These are phyloP conservation scores for Tothia fuscella DNA, from an alignment of 2,329 filamentous ascomycete species.

Conservation along the genomic window DNA sequence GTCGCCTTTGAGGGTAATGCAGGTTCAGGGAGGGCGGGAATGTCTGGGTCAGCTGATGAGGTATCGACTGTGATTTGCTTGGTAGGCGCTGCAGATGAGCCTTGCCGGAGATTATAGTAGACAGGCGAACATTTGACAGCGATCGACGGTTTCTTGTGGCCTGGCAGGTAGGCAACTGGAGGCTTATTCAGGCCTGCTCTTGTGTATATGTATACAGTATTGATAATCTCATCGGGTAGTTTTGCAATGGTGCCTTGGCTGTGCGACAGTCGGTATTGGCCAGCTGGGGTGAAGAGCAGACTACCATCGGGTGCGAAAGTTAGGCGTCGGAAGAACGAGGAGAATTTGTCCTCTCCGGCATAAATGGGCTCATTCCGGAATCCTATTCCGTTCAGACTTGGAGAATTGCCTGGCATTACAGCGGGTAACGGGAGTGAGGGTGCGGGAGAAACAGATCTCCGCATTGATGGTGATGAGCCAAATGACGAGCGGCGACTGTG, in stretches of 20 bases:
- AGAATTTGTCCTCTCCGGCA: constrained; percentile 79
- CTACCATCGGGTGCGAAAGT: constrained; percentile 95
- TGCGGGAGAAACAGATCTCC: constrained; percentile 83
- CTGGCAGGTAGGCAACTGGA: constrained; percentile 85
- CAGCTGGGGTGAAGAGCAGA: constrained; percentile 83
- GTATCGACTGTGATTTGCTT: constrained; percentile 93
- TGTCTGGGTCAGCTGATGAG: constrained; percentile 71
- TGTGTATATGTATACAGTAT: constrained; percentile 97
- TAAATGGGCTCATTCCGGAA: constrained; percentile 83
- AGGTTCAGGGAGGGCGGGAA: constrained; percentile 74
- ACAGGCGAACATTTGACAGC: constrained; percentile 89
- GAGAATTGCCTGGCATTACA: constrained; percentile 64
- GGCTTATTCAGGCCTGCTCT: constrained; percentile 93
- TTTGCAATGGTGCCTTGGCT: constrained; percentile 43
- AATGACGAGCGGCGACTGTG: constrained; percentile 94
- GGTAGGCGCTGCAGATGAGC: constrained; percentile 47
- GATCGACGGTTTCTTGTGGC: constrained; percentile 96
- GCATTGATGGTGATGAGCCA: constrained; percentile 59
- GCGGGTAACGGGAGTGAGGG: constrained; percentile 89
- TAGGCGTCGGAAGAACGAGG: constrained; percentile 88
- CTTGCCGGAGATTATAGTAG: constrained; percentile 68
- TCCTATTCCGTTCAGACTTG: constrained; percentile 48
- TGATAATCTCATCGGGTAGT: constrained; percentile 72
- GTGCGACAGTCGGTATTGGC: constrained; percentile 73
- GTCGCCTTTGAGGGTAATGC: constrained; percentile 44